Evolutionary conservation across 2,329 filamentous ascomycete species (phyloP), one percentile per base, ranked within the genome.

Genomic region (Oidium heveae): DNA sequence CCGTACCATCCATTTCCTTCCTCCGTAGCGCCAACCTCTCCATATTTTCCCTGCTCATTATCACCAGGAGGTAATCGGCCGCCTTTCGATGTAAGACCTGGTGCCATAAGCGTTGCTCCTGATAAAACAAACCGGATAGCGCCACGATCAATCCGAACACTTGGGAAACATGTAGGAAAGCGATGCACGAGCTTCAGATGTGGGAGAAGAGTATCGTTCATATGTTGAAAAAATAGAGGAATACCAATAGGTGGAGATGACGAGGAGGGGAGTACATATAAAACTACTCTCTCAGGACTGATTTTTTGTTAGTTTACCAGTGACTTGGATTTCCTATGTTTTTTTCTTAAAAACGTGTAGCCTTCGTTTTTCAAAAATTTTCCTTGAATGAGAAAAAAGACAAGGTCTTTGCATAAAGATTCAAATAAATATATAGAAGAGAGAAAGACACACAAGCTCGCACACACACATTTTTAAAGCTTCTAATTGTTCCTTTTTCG

Each of bases 101-200:
- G 91, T 1, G 87, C 89, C 91, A 98, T 98, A 58, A 98, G 80
- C 15, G 89, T 86, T 0, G 91, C 91, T 47, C 91, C 91, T 0
- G 80, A 85, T 1, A 98, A 77, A 28, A 98, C 89, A 70, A 98
- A 98, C 57, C 91, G 85, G 64, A 98, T 96, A 5, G 91, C 91
- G 58, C 91, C 91, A 52, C 91, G 79, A 68, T 98, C 91, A 67
- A 96, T 94, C 56, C 88, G 82, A 56, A 98, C 74, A 54, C 78
- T 82, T 18, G 84, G 81, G 67, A 98, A 89, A 56, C 79, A 83
- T 61, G 79, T 72, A 10, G 91, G 91, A 71, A 89, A 96, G 61
- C 82, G 77, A 73, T 98, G 91, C 39, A 98, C 79, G 63, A 96
- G 79, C 51, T 77, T 77, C 13, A 98, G 80, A 68, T 96, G 91